Evolutionary conservation across 1,284 basidiomycete species (phyloP), one percentile per base, ranked within the genome.

Genomic region (Apiotrichum porosum): DNA sequence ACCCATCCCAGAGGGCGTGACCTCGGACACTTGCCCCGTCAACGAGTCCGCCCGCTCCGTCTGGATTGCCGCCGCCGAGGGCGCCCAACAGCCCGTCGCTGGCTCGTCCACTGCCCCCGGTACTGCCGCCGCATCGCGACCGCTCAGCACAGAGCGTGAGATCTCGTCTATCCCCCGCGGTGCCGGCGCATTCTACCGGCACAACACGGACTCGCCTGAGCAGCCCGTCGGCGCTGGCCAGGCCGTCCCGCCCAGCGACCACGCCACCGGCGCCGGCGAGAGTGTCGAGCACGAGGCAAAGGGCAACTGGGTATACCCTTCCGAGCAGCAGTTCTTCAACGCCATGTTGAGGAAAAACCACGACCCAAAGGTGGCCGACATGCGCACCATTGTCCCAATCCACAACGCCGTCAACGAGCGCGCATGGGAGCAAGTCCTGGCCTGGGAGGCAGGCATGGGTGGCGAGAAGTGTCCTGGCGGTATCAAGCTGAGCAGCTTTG

Each of bases 401-500:
- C 94, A 99, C 74, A 99, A 98, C 66, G 94, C 94, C 26, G 95
- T 98, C 51, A 99, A 99, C 67, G 95, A 98, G 74, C 84, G 87
- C 52, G 90, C 93, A 4, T 99, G 94, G 94, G 75, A 78, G 40
- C 85, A 95, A 71, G 81, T 99, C 40, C 73, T 92, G 66, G 82
- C 81, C 54, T 99, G 94, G 94, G 94, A 98, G 72, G 73, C 75
- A 9, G 83, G 85, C 3, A 78, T 82, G 64, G 88, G 88, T 19
- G 83, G 83, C 10, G 85, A 86, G 46, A 77, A 74, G 43, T 94
- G 91, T 68, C 43, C 43, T 13, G 90, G 90, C 18, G 90, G 90
- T 5, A 75, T 70, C 17, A 60, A 61, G 54, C 57, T 76, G 22
- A 61, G 67, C 33, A 73, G 69, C 45, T 76, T 76, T 60, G 60